Conservation (phyloP, 345 rosid species). For the Nephelium lappaceum region DNA sequence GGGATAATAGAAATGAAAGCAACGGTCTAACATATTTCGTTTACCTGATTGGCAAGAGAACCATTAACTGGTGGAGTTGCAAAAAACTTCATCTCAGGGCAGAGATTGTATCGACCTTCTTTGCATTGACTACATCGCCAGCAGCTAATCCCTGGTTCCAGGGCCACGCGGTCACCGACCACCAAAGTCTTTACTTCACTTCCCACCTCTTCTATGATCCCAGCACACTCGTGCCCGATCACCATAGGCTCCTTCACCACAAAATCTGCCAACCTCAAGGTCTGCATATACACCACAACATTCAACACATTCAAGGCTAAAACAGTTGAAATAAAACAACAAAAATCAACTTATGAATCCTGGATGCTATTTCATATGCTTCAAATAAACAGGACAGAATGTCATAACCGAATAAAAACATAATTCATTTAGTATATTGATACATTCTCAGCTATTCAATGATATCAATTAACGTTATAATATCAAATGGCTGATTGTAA, state of each 20-base stretch:
- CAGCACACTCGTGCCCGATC: conserved; percentile 95
- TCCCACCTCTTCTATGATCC: conserved; percentile 85
- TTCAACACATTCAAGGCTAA: neutral
- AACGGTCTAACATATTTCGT: neutral
- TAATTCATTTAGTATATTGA: neutral
- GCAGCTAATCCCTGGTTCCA: conserved; percentile 94
- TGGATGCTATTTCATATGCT: neutral
- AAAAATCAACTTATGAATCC: neutral
- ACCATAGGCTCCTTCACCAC: conserved; percentile 95
- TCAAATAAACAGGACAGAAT: neutral
- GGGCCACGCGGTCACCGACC: conserved; percentile 78
- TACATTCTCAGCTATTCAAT: neutral
- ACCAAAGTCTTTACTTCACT: conserved; percentile 65
- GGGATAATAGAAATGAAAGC: no score
- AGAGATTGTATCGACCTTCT: conserved; percentile 82
- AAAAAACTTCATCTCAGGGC: conserved; percentile 92
- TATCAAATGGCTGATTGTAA: neutral
- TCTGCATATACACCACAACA: conserved; percentile 35
- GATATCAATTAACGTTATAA: neutral
- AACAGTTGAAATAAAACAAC: neutral
- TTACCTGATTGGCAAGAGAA: conserved; percentile 81
- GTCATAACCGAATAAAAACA: neutral
- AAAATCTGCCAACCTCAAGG: conserved; percentile 75
- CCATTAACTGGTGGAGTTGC: conserved; percentile 94
- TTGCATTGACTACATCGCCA: conserved; percentile 69